phyloP scores from a whole-genome alignment of 306 rosid genomes.

The Argentina anserina region DNA sequence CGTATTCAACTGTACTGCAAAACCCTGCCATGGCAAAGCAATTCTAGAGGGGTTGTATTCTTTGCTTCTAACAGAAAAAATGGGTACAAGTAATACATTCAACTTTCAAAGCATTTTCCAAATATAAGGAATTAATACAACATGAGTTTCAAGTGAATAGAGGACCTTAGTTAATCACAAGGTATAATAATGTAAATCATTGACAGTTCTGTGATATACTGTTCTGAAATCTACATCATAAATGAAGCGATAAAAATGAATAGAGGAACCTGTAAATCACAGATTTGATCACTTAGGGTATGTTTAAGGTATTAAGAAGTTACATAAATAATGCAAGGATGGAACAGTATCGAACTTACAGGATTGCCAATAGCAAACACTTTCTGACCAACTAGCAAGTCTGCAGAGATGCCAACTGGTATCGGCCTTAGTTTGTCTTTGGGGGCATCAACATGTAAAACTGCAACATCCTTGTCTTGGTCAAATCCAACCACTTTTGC shows the following conservation, averaged over 20 bases:
- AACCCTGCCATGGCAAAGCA: background rate
- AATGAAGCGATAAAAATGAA: background rate
- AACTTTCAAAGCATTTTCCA: background rate
- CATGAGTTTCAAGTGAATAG: background rate
- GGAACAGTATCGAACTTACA: slow-evolving; percentile 40
- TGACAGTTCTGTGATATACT: slow-evolving; percentile 4
- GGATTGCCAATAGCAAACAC: slow-evolving; percentile 98
- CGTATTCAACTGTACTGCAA: background rate
- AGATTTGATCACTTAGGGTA: background rate
- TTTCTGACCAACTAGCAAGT: slow-evolving; percentile 98
- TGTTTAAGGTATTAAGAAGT: background rate
- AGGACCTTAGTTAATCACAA: background rate
- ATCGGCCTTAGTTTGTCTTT: slow-evolving; percentile 83
- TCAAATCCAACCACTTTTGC: slow-evolving; percentile 94
- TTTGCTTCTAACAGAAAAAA: background rate
- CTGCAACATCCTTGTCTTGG: slow-evolving; percentile 99
- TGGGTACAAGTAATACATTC: background rate
- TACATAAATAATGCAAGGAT: background rate
- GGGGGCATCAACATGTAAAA: slow-evolving; percentile 79
- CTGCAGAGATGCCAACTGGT: slow-evolving; percentile 82
- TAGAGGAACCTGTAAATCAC: background rate
- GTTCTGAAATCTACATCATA: background rate
- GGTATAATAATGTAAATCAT: background rate
- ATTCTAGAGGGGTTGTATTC: background rate
- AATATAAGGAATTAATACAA: background rate